Conservation (phyloP, 1,284 basidiomycete genomes). For the Puccinia hordei region DNA sequence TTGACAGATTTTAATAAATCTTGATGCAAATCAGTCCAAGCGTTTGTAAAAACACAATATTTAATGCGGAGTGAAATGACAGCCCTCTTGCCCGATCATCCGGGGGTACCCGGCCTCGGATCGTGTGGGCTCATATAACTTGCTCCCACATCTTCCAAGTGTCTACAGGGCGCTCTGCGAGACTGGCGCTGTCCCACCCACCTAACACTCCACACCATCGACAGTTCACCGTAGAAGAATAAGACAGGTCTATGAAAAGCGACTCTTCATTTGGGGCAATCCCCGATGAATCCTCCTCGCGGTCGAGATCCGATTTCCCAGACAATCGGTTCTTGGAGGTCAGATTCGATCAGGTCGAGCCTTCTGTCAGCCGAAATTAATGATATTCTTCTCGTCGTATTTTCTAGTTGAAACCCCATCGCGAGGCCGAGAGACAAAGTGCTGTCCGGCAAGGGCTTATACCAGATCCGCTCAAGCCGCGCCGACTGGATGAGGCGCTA, state of each 20-base stretch:
- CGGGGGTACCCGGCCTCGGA: no score
- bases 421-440: conserved; percentile 72
- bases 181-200: no score
- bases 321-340: conserved; percentile 51
- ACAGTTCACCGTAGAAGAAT: no score
- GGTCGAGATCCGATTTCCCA: conserved; percentile 17
- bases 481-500: conserved; percentile 81
- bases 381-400: conserved; percentile 30
- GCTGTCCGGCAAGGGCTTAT: conserved; percentile 84
- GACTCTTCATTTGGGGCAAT: background rate
- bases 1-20: no score
- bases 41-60: no score
- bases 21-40: no score
- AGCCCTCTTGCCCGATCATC: no score
- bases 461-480: conserved; percentile 76
- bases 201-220: no score
- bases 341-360: background rate
- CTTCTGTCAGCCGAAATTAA: background rate
- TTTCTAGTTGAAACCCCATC: conserved; percentile 63
- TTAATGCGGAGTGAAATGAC: no score
- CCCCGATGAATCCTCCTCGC: conserved; percentile 13
- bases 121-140: no score
- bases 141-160: no score
- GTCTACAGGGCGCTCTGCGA: no score
- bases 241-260: conserved; percentile 6